Conservation (phyloP, 306 rosid species). For the Quillaja saponaria region DNA sequence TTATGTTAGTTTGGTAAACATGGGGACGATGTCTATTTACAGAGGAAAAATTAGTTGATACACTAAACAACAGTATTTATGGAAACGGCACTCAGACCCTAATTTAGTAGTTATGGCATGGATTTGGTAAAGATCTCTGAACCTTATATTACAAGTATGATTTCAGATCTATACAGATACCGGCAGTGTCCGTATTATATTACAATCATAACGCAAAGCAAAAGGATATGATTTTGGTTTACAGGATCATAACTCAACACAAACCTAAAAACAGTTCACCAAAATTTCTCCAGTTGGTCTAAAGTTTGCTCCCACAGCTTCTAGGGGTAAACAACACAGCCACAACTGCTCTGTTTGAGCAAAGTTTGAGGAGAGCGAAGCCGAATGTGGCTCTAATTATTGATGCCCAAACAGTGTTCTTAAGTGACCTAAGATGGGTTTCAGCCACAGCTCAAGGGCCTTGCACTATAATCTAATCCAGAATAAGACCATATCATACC, state of each 20-base stretch:
- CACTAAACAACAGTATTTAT: conserved; percentile 44
- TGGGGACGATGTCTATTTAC: conserved; percentile 30
- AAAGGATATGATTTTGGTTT: conserved; percentile 45
- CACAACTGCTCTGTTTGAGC: conserved; percentile 34
- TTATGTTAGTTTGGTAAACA: conserved; percentile 3
- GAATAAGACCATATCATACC: conserved; percentile 38
- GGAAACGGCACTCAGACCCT: conserved; percentile 53
- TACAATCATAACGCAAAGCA: too few relatives aligned
- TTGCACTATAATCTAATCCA: conserved; percentile 45
- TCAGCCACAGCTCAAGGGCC: conserved; percentile 45
- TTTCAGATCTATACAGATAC: conserved; percentile 29
- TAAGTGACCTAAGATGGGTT: conserved; percentile 41
- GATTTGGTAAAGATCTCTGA: conserved; percentile 44
- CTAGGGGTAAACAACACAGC: conserved; percentile 24
- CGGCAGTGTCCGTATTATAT: too few relatives aligned
- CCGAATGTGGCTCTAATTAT: conserved; percentile 42
- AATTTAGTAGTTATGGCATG: conserved; percentile 55
- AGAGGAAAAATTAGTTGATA: conserved; percentile 40
- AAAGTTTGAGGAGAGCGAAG: conserved; percentile 45
- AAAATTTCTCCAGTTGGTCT: conserved; percentile 37
- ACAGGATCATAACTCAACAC: conserved; percentile 26
- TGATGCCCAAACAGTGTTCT: conserved; percentile 42
- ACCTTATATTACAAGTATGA: conserved; percentile 21
- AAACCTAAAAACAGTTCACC: conserved; percentile 33
- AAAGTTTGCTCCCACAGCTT: conserved; percentile 37